Percentiles rank a stretch among this genome's conserved stretches.
Evolutionary conservation across 495 filamentous ascomycete species (phyloP).

Genomic region (Neurospora sp.): DNA sequence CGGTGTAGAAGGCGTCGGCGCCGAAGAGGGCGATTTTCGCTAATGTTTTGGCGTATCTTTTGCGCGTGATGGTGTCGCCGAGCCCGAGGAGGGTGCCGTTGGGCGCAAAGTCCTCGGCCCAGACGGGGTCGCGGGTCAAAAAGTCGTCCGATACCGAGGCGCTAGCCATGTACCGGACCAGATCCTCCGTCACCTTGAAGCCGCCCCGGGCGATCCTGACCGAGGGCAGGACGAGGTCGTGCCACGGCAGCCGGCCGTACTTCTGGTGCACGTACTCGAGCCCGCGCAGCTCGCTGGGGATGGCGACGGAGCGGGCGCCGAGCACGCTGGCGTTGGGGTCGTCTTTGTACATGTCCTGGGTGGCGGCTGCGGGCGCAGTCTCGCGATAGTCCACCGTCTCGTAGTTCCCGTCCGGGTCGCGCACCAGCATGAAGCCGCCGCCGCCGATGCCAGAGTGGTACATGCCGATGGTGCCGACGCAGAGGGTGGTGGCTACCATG

Average conservation of each 20-base stretch:
- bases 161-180: slow-evolving; percentile 55
- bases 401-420: slow-evolving; percentile 50
- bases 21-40: slow-evolving; percentile 63
- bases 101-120: slow-evolving; percentile 83
- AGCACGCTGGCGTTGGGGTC: too few species aligned
- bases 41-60: slow-evolving; percentile 66
- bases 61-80: slow-evolving; percentile 68
- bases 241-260: slow-evolving; percentile 38
- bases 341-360: slow-evolving; percentile 60
- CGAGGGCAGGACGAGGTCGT: slow-evolving; percentile 54
- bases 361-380: slow-evolving; percentile 68
- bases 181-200: slow-evolving; percentile 56
- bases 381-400: slow-evolving; percentile 82
- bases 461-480: slow-evolving; percentile 75
- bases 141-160: slow-evolving; percentile 43
- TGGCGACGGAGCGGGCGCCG: slow-evolving; percentile 40
- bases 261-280: slow-evolving; percentile 63
- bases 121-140: slow-evolving; percentile 59
- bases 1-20: slow-evolving; percentile 65
- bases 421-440: slow-evolving; percentile 79
- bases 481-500: slow-evolving; percentile 61
- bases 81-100: slow-evolving; percentile 51
- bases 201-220: slow-evolving; percentile 66
- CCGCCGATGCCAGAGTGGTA: slow-evolving; percentile 83
- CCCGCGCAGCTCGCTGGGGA: slow-evolving; percentile 76